Evolutionary conservation across 2,329 filamentous ascomycete species (phyloP), one percentile per base, ranked within the genome.

Genomic region (Endothia cerciana): DNA sequence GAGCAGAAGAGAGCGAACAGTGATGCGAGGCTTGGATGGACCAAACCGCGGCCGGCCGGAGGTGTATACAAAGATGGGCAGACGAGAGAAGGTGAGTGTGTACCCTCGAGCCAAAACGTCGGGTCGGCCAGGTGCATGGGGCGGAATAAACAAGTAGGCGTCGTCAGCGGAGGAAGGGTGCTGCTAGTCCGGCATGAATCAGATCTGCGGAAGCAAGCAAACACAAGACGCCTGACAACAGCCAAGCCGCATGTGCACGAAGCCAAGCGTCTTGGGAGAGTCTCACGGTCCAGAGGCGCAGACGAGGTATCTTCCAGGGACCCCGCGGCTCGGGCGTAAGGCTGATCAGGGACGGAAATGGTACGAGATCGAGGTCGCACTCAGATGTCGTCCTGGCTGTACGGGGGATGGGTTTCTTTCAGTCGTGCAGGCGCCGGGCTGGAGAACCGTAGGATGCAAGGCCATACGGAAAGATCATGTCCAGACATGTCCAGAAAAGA

Each of bases 211-310:
- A 40, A n/a, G 25, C 47, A 57, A 47, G n/a, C 13, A 36, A 38
- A 58, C 47, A 33, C 53, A 62, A 67, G 58, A 67, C 51, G 62
- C 59, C 47, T 65, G 59, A 38, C 25, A 51, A 30, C 65, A 36
- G 65, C 63, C 63, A 67, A 67, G 63, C 63, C 66, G 65, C 66
- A 68, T 43, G 45, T 15, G 63, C 60, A 51, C 47, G 63, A 60
- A 60, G 63, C 60, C 60, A 66, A 63, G 51, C 45, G 60, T 63
- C 56, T 63, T 65, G 63, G 58, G n/a, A 36, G 15, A 63, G 59
- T 60, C 63, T 68, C 60, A 65, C 60, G 53, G 51, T n/a, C 63
- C 59, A 51, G 56, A n/a, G 61, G 36, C 25, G 13, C 40, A 43
- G 59, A 22, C 19, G 59, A 60, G 57, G 41, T n/a, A 40, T 41